Conservation (phyloP, 345 rosid genomes). For the Populus pruinosa region DNA sequence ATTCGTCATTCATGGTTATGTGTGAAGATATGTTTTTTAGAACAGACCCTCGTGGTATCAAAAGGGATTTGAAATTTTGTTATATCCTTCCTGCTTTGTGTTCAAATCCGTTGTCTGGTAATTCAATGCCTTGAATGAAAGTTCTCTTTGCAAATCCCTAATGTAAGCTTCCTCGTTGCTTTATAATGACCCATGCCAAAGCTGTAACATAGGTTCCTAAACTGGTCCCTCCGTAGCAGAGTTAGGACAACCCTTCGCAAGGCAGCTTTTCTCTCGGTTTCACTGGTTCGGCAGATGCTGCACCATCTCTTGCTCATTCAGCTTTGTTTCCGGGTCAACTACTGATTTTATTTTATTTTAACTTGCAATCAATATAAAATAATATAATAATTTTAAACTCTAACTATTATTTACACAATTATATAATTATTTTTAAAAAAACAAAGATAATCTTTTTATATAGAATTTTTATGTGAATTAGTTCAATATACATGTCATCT, state of each 20-base stretch:
- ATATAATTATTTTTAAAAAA: no score
- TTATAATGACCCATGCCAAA: not conserved
- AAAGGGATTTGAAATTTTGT: not conserved
- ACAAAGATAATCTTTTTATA: no score
- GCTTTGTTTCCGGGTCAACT: not conserved
- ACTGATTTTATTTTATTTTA: no score
- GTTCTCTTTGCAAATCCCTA: not conserved
- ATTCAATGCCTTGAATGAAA: not conserved
- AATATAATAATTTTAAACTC: no score
- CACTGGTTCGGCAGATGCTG: no score
- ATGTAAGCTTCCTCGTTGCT: not conserved
- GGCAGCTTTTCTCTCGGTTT: not conserved
- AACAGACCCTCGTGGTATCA: not conserved
- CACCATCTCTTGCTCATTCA: not conserved
- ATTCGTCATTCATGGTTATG: not conserved
- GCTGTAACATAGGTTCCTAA: not conserved
- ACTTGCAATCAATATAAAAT: no score
- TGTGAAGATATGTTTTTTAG: not conserved
- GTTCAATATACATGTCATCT: no score
- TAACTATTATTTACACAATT: no score
- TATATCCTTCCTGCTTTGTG: not conserved
- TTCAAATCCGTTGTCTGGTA: not conserved
- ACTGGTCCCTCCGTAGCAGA: not conserved
- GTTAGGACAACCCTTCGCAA: not conserved
- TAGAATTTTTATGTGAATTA: rapidly evolving